Percentiles rank a stretch among this genome's conserved stretches.
phyloP scores from a whole-genome alignment of 2,329 filamentous ascomycete genomes.

The Phialemonium atrogriseum region DNA sequence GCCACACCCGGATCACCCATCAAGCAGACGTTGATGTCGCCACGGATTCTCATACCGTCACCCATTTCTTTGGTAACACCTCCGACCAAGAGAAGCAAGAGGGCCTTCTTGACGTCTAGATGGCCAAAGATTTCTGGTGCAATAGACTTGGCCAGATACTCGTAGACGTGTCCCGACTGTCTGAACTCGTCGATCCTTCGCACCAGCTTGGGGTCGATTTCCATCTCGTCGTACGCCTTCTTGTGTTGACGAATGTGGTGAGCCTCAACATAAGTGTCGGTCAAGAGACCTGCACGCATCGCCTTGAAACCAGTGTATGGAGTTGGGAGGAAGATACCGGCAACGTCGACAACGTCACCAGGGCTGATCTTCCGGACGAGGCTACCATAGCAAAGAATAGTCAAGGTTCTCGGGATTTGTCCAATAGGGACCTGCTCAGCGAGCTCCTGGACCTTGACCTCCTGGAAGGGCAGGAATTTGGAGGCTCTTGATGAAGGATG shows the following conservation, averaged over 20 bases:
- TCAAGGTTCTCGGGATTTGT: constrained; percentile 88
- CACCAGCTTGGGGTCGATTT: constrained; percentile 70
- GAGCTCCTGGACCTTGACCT: constrained; percentile 97
- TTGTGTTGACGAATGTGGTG: constrained; percentile 94
- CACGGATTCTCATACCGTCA: constrained; percentile 97
- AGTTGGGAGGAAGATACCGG: constrained; percentile 91
- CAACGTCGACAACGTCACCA: constrained; percentile 88
- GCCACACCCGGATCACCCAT: constrained; percentile 99
- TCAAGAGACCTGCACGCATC: constrained; percentile 90
- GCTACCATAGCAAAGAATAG: constrained; percentile 80
- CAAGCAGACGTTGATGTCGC: constrained; percentile 95
- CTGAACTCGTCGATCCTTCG: constrained; percentile 79
- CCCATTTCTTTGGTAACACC: constrained; percentile 95
- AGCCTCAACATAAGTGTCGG: constrained; percentile 93
- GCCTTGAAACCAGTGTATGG: constrained; percentile 99
- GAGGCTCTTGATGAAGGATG: constrained; percentile 93
- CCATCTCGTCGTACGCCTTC: constrained; percentile 91
- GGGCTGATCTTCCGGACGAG: constrained; percentile 83
- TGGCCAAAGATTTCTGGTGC: constrained; percentile 97
- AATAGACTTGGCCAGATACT: constrained; percentile 91
- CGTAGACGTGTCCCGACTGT: constrained; percentile 85
- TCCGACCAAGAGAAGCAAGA: constrained; percentile 89
- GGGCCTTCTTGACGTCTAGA: constrained; percentile 93
- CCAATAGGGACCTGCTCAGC: constrained; percentile 98
- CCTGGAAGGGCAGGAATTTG: constrained; percentile 95